Evolutionary conservation across 331 rosid species (phyloP), one percentile per base, ranked within the genome.

Genomic region (Acacia concinna): DNA sequence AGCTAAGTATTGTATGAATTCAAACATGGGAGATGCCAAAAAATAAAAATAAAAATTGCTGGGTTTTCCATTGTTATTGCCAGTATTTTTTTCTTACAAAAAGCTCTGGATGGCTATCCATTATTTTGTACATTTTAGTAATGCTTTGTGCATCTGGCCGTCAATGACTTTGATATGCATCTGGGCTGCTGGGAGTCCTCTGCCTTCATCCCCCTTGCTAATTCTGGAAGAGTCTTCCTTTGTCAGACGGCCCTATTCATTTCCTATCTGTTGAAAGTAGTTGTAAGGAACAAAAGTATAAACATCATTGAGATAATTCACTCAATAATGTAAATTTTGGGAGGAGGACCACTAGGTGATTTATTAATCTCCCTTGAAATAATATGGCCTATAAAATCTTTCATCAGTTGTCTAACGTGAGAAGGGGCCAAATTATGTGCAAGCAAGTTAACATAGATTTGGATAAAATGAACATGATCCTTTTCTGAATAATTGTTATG

Each of bases 91-190:
- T 14, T 32, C 6, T 2, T 7, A 43, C 12, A 0, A 21, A 52
- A n/a, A 6, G 40, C n/a, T 34, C 32, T 34, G 15, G 60, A 66
- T 78, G 72, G 35, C 60, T 74, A 35, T 27, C n/a, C 62, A 64
- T 41, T 56, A 25, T 25, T 27, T 35, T 74, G 70, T 72, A 66
- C 41, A 40, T 21, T 81, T 25, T 63, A 18, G 68, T 68, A 28
- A 40, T n/a, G 34, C 56, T 67, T 63, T 31, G 51, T 40, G 68
- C 70, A 28, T 54, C 44, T 59, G 32, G 63, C 35, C 38, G 37
- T 54, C 51, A 21, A 56, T 37, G 46, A 8, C 49, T 13, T 32
- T 13, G 68, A 4, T 18, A 41, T 68, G 35, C 27, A 28, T 30
- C 30, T 71, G 21, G 63, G 38, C 2, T 71, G 43, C 30, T 30